phyloP scores from a whole-genome alignment of 2,329 filamentous ascomycete genomes.

The Pestalotiopsis sp. region DNA sequence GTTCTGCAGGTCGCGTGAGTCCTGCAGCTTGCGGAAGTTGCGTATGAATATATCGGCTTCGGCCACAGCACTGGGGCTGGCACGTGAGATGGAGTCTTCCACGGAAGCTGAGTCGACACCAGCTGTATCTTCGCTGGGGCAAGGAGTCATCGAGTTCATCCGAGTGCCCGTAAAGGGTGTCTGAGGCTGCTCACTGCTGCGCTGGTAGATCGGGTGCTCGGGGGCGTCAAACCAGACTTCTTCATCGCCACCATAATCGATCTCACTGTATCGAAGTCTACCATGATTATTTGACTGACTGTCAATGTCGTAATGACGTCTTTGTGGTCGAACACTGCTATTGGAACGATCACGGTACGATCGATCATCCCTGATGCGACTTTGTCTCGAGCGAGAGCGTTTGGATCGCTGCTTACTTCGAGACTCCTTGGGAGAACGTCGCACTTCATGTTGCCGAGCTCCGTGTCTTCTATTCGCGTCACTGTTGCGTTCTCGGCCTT shows the following conservation, averaged over 20 bases:
- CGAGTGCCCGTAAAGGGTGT: not conserved
- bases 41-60: slow-evolving; percentile 13
- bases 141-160: not conserved
- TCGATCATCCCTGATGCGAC: not conserved
- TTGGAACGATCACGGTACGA: no score
- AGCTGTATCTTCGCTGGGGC: not conserved
- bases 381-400: not conserved
- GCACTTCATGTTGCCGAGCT: not conserved
- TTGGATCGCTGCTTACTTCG: not conserved
- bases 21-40: not conserved
- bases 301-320: not conserved
- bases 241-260: not conserved
- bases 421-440: not conserved
- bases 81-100: not conserved
- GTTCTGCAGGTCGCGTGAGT: no score
- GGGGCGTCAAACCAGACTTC: not conserved
- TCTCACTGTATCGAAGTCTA: not conserved
- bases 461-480: not conserved
- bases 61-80: not conserved
- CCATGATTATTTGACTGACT: not conserved
- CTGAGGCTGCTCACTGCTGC: not conserved
- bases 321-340: not conserved
- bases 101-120: not conserved
- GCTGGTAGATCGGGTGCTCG: not conserved
- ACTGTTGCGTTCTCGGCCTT: not conserved